Evolutionary conservation across 2,329 filamentous ascomycete species (phyloP).

Genomic region (Venturia asperata): DNA sequence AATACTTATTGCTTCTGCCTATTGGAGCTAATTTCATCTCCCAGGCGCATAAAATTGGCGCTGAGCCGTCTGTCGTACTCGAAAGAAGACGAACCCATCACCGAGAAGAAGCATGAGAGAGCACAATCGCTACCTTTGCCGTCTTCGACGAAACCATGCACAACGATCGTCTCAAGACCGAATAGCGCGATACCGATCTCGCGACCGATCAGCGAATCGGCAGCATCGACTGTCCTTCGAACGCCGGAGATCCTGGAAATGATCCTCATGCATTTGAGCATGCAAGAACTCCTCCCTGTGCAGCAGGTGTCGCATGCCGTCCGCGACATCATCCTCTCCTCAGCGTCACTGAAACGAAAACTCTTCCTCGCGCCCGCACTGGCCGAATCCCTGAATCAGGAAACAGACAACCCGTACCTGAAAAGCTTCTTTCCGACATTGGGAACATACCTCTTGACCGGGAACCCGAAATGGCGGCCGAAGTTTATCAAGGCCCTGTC

Average conservation of each 20-base stretch:
- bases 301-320: background rate
- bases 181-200: background rate
- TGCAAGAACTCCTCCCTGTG: constrained; percentile 9
- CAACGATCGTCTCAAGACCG: background rate
- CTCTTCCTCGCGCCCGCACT: constrained; percentile 15
- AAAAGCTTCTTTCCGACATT: constrained; percentile 12
- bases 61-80: background rate
- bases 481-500: constrained; percentile 16
- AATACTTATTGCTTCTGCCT: background rate
- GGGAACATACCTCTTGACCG: constrained; percentile 13
- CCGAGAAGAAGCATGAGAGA: background rate
- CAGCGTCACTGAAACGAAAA: constrained; percentile 5
- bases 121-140: background rate
- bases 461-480: constrained; percentile 16
- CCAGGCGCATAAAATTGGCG: constrained; percentile 2
- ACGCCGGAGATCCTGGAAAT: constrained; percentile 17
- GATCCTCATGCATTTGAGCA: constrained; percentile 11
- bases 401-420: constrained; percentile 15
- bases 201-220: background rate
- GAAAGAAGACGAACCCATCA: background rate
- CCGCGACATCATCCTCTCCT: constrained; percentile 13
- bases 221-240: background rate
- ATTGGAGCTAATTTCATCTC: background rate
- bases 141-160: background rate
- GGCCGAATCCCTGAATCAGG: background rate